Evolutionary conservation across 2,329 filamentous ascomycete genomes (phyloP), one percentile per base, ranked within the genome.

Genomic region (Microcyclosporella mali): DNA sequence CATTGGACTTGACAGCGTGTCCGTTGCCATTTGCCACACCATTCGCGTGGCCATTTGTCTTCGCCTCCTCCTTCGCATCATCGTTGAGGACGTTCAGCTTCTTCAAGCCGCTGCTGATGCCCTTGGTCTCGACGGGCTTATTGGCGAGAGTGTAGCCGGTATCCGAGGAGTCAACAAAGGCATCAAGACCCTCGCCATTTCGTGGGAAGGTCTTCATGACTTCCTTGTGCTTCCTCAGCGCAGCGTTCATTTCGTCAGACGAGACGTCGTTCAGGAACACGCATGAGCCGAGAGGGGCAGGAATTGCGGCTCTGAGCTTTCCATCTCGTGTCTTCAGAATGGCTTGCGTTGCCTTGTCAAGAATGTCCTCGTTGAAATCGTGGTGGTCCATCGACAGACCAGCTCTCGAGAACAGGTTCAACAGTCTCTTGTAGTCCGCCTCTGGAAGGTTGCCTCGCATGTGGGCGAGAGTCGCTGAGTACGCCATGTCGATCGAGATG

Each of bases 401-500:
- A 4, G 80, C 81, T 33, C 81, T 73, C 0, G 81, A 85, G 64
- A 86, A 85, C 3, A 86, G 70, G 41, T 72, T 74, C n/a, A 85
- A 66, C 1, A 85, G 64, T 14, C 81, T 73, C 18, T 65, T 69
- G 58, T 85, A 79, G 51, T 85, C 81, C 1, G 68, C 69, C 33
- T 78, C 67, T 16, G 70, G 72, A 8, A 86, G 70, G 0, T 84
- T 67, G 3, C 79, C 78, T n/a, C 79, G 75, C 46, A 70, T 63
- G 57, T 81, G 75, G 14, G 82, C 79, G 3, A 86, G 70, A 0
- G 82, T 85, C 0, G 82, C 81, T 0, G 81, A 83, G 65, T 82
- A 86, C 0, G 82, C 82, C 82, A 86, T 86, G 60, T 85, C 82
- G 48, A 85, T 83, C 2, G 79, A 82, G 53, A 86, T 85, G 51